phyloP scores from a whole-genome alignment of 2,329 filamentous ascomycete genomes.

The Beauveria sp. region DNA sequence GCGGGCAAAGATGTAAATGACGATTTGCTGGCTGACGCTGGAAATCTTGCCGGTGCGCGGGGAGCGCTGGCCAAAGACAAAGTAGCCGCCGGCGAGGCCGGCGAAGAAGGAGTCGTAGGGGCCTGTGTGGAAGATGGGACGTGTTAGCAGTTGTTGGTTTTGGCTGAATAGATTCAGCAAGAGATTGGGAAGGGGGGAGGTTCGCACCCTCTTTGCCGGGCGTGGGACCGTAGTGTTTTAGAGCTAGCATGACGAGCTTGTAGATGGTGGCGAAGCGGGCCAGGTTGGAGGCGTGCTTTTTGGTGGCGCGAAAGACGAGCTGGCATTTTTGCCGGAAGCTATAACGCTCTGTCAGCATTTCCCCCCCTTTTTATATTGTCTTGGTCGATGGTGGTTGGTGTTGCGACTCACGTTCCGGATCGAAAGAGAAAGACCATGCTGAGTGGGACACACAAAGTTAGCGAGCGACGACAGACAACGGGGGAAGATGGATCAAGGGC shows the following conservation, averaged over 20 bases:
- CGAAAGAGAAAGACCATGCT: conserved; percentile 97
- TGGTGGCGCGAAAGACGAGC: conserved; percentile 78
- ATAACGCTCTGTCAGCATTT: not conserved
- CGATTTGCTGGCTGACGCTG: conserved; percentile 90
- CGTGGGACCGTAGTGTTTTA: conserved; percentile 54
- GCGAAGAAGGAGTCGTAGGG: conserved; percentile 80
- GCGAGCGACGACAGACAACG: conserved; percentile 14
- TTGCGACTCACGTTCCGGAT: conserved; percentile 64
- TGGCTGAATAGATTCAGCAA: too few relatives aligned
- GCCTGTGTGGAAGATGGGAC: conserved; percentile 29
- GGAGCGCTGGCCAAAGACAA: conserved; percentile 71
- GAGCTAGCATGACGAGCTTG: conserved; percentile 70
- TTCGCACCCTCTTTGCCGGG: conserved; percentile 50
- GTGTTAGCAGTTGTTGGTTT: not conserved
- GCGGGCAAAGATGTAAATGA: conserved; percentile 94
- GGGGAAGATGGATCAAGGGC: conserved; percentile 27
- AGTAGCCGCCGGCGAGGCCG: conserved; percentile 82
- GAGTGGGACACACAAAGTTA: not conserved
- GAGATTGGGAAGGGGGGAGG: not conserved
- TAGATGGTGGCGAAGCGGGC: conserved; percentile 88
- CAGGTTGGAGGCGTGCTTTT: conserved; percentile 84
- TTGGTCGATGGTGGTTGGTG: conserved; percentile 7
- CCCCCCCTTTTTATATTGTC: conserved; percentile 15
- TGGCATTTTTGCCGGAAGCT: conserved; percentile 66
- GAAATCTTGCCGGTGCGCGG: conserved; percentile 61